Conservation (phyloP, 1,284 basidiomycete species). For the Bondarzewia mesenterica region DNA sequence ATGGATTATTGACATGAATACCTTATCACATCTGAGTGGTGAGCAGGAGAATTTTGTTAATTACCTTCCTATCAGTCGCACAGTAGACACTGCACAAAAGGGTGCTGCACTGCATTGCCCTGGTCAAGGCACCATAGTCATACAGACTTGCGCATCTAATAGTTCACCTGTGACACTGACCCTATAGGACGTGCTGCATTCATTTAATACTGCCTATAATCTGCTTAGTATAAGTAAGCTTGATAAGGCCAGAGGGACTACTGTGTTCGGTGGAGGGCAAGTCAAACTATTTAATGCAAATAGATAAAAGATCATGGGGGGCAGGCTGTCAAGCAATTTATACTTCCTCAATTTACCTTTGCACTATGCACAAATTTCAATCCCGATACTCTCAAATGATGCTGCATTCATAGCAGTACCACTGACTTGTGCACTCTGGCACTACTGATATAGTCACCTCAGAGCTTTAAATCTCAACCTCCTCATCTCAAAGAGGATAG, state of each 20-base stretch:
- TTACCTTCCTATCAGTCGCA: not conserved
- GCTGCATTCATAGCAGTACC: not conserved
- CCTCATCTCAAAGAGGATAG: not conserved
- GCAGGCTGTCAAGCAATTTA: not conserved
- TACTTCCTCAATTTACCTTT: not conserved
- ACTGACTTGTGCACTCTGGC: not conserved
- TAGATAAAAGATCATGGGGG: not conserved
- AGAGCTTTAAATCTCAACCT: not conserved
- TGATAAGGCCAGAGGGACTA: not conserved
- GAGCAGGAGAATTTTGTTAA: not conserved
- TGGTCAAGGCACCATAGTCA: not conserved
- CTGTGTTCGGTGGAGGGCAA: not conserved
- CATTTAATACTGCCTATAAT: not conserved
- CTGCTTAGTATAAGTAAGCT: not conserved
- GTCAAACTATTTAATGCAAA: not conserved
- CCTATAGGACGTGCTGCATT: not conserved
- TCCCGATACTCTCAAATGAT: not conserved
- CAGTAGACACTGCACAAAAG: not conserved
- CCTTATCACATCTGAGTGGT: not conserved
- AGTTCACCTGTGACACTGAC: not conserved
- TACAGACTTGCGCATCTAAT: not conserved
- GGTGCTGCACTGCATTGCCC: not conserved
- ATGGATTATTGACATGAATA: not conserved
- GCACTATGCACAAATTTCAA: not conserved
- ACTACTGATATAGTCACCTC: not conserved